Evolutionary conservation across 768 basidiomycete genomes (phyloP).

Genomic region (Tylopilus felleus): DNA sequence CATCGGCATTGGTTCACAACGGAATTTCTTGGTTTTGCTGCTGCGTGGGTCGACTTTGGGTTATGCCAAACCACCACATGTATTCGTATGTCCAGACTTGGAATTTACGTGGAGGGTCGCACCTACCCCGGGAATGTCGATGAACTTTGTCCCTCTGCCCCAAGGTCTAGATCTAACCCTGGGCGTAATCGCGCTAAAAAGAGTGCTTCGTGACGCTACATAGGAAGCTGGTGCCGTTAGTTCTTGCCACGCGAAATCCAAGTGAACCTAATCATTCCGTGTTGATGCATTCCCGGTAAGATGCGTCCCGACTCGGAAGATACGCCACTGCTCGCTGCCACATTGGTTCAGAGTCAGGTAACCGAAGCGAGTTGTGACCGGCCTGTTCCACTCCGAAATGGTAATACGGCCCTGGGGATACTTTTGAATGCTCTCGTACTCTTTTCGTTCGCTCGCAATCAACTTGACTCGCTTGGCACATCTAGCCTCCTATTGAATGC

Average conservation of each 20-base stretch:
- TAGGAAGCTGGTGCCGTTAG: neutral
- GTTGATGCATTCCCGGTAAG: neutral
- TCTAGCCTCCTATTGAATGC: too few relatives aligned
- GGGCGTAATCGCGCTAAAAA: neutral
- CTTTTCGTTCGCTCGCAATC: neutral
- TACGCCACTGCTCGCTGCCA: neutral
- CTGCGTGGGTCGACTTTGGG: neutral
- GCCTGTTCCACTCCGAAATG: too few relatives aligned
- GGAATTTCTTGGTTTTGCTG: conserved; percentile 7
- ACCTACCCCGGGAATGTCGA: too few relatives aligned
- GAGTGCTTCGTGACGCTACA: neutral
- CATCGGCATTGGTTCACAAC: conserved; percentile 4
- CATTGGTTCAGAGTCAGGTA: neutral
- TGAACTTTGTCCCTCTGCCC: too few relatives aligned
- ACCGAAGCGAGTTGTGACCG: neutral
- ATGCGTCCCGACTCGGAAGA: too few relatives aligned
- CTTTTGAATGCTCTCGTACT: neutral
- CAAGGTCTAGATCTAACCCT: neutral
- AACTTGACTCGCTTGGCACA: neutral
- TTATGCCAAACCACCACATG: neutral
- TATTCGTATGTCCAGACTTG: neutral
- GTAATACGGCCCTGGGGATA: too few relatives aligned
- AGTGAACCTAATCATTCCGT: neutral
- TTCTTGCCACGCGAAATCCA: neutral
- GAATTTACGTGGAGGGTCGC: neutral